Percentiles rank a stretch among this genome's conserved stretches.
These are phyloP conservation scores for Penicillium goetzii DNA, from an alignment of 495 filamentous ascomycete genomes.

Conservation along the genomic window DNA sequence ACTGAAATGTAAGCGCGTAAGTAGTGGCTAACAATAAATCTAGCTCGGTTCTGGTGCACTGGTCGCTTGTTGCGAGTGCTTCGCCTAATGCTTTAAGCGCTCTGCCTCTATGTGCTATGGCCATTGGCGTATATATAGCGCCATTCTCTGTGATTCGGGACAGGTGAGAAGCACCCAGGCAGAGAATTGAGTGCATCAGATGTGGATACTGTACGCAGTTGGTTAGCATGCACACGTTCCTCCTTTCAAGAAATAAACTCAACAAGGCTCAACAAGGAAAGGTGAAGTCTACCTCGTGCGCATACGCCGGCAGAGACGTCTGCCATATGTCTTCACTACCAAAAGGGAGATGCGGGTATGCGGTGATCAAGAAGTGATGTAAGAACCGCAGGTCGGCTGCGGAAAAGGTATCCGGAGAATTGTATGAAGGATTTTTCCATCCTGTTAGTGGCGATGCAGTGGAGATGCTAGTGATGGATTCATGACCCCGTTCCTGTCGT, in stretches of 20 bases:
- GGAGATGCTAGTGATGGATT: not conserved
- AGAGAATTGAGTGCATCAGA: conserved; percentile 2
- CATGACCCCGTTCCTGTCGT: not conserved
- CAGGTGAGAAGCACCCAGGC: not conserved
- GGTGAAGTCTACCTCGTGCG: not conserved
- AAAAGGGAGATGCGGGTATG: conserved; percentile 19
- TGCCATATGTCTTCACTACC: not conserved
- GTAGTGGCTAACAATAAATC: not conserved
- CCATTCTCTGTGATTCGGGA: not conserved
- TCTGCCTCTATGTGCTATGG: not conserved
- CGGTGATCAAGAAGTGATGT: conserved; percentile 61
- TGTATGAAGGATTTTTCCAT: not conserved
- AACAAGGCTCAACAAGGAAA: not conserved
- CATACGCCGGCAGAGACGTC: not conserved
- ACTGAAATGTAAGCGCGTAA: not conserved
- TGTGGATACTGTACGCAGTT: not conserved
- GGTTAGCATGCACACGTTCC: not conserved
- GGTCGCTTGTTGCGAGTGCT: not conserved
- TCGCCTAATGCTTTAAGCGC: not conserved
- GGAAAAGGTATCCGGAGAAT: not conserved
- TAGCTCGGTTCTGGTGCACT: not conserved
- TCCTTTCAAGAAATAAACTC: not conserved
- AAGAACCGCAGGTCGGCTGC: conserved; percentile 59
- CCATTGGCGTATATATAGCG: not conserved
- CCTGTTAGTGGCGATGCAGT: not conserved